Conservation (phyloP, 805 yeast genomes). For the Middelhovenomyces tepae region DNA sequence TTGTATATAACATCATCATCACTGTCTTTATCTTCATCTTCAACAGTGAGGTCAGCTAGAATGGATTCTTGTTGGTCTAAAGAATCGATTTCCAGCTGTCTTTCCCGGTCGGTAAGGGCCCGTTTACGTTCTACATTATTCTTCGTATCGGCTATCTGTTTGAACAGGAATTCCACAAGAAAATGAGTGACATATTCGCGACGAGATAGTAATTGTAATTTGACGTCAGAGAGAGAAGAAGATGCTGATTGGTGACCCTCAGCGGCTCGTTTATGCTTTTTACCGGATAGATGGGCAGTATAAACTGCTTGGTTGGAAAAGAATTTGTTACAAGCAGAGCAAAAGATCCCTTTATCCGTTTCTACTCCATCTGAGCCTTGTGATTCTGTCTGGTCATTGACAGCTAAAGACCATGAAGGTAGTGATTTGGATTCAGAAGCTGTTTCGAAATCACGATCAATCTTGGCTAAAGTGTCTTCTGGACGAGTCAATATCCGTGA, state of each 20-base stretch:
- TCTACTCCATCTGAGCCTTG: conserved; percentile 8
- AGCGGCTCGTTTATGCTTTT: conserved; percentile 56
- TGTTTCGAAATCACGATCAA: conserved; percentile 22
- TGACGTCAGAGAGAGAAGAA: conserved; percentile 2
- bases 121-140: conserved; percentile 55
- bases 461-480: conserved; percentile 23
- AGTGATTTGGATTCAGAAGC: conserved; percentile 17
- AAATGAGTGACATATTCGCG: conserved; percentile 35
- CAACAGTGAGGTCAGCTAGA: conserved; percentile 21
- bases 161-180: conserved; percentile 32
- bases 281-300: conserved; percentile 61
- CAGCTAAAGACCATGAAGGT: conserved; percentile 10
- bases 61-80: conserved; percentile 23
- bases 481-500: conserved; percentile 42
- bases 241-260: conserved; percentile 4
- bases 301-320: conserved; percentile 62
- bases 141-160: conserved; percentile 42
- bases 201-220: conserved; percentile 19
- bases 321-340: conserved; percentile 52
- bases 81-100: conserved; percentile 44
- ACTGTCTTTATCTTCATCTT: conserved; percentile 17
- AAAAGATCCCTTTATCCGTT: conserved; percentile 33
- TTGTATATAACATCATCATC: conserved; percentile 28
- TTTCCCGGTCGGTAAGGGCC: conserved; percentile 64
- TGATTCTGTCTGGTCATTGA: conserved; percentile 8